Evolutionary conservation across 441 rosid species (phyloP), one percentile per base, ranked within the genome.

Genomic region (Gossypium laxum): DNA sequence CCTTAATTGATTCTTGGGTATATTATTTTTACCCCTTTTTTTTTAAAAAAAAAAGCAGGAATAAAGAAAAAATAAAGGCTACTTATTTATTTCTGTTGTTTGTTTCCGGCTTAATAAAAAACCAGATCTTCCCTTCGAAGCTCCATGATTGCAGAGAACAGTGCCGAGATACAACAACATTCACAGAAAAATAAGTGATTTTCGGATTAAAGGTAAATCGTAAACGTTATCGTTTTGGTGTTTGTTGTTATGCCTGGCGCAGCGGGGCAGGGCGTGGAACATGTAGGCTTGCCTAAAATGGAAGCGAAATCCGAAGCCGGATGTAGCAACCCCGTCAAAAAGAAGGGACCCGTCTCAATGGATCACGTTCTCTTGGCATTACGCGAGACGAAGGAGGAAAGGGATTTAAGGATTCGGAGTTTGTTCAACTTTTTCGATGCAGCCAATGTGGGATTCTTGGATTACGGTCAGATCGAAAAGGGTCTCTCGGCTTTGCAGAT

Each of bases 401-500:
- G 97, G 70, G 97, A 90, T 57, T 62, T 80, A 1, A 79, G 99
- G 62, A 83, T 94, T 58, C 81, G 91, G 66, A 85, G 96, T 72
- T 71, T 91, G 75, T 92, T 94, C 69, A 81, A 76, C 75, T 92
- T 89, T 86, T 94, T 91, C 17, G 97, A 94, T 24, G 82, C 84
- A 5, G 83, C 82, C 5, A 85, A 75, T 71, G 68, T 72, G n/a
- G 96, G 97, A 51, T 90, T 78, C 72, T 78, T 94, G 84, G 97
- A 90, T 76, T 89, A 89, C 58, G 66, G 84, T 8, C 91, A 88
- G 86, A 94, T 94, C 79, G 98, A 94, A 75, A 75, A 81, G 45
- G 97, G 96, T 0, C 73, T 94, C 14, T 87, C 94, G 26, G 92
- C 96, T 34, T 81, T 88, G 76, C 94, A 88, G 82, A 94, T 94